These are phyloP conservation scores for Candida mesenterica DNA, from an alignment of 1,139 yeast genomes.

Conservation along the genomic window DNA sequence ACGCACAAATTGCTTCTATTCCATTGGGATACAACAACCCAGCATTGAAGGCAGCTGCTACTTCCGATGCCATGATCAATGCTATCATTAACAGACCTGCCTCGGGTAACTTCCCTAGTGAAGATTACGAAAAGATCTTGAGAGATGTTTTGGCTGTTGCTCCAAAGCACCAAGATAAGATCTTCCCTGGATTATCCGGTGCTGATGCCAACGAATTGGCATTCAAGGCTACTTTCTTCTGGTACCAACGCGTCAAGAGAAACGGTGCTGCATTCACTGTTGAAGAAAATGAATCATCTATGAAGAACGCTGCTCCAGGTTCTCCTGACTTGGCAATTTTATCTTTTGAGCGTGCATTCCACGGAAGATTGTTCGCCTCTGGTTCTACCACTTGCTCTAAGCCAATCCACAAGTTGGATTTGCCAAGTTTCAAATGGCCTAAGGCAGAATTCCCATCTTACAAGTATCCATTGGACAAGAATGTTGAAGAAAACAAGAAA, in stretches of 20 bases:
- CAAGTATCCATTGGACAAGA: conserved; percentile 65
- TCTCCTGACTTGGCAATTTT: conserved; percentile 71
- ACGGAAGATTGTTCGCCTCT: conserved; percentile 79
- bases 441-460: conserved; percentile 77
- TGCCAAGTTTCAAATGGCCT: conserved; percentile 87
- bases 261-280: conserved; percentile 48
- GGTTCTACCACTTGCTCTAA: conserved; percentile 77
- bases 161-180: conserved; percentile 65
- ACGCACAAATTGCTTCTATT: conserved; percentile 76
- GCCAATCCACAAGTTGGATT: conserved; percentile 80
- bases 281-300: conserved; percentile 61
- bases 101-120: conserved; percentile 70
- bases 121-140: conserved; percentile 58
- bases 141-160: conserved; percentile 59
- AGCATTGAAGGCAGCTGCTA: conserved; percentile 58
- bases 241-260: conserved; percentile 65
- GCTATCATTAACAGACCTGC: conserved; percentile 79
- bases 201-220: conserved; percentile 86
- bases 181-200: conserved; percentile 78
- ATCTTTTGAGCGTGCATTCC: conserved; percentile 75
- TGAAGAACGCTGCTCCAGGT: conserved; percentile 72
- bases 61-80: conserved; percentile 60
- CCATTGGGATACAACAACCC: conserved; percentile 83
- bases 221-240: conserved; percentile 79
- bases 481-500: conserved; percentile 51